These are phyloP conservation scores for Hypoxylon subgilvum DNA, from an alignment of 495 filamentous ascomycete genomes.

Conservation along the genomic window DNA sequence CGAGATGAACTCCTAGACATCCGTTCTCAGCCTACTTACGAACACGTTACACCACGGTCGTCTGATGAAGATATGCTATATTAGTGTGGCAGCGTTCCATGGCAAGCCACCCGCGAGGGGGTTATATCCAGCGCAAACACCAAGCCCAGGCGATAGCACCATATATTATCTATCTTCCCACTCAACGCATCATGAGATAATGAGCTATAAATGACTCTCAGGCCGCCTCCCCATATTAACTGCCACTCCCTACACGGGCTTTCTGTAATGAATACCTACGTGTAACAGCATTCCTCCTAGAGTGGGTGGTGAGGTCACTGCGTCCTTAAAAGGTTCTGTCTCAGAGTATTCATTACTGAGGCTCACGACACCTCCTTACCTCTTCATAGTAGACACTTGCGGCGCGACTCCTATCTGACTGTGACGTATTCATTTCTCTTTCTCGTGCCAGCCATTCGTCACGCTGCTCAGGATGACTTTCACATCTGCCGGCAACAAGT, in stretches of 20 bases:
- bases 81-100: neutral
- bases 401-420: slow-evolving; percentile 3
- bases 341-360: neutral
- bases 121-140: neutral
- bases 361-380: slow-evolving; percentile 17
- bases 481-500: slow-evolving; percentile 34
- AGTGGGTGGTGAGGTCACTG: slow-evolving; percentile 10
- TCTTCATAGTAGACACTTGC: neutral
- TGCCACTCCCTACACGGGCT: slow-evolving; percentile 3
- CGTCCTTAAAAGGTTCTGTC: slow-evolving; percentile 3
- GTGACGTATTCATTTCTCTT: slow-evolving; percentile 7
- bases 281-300: neutral
- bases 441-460: slow-evolving; percentile 7
- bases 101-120: too few species aligned
- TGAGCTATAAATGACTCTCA: slow-evolving; percentile 4
- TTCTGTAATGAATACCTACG: slow-evolving; percentile 1
- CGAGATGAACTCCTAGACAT: neutral
- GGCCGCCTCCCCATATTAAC: slow-evolving; percentile 28
- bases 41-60: neutral
- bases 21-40: neutral
- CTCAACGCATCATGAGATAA: slow-evolving; percentile 7
- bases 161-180: neutral
- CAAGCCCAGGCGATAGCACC: neutral
- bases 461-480: neutral
- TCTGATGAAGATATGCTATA: neutral